Percentiles rank a stretch among this genome's conserved stretches.
Conservation (phyloP, 2,329 filamentous ascomycete species). For the Talaromyces sp. region DNA sequence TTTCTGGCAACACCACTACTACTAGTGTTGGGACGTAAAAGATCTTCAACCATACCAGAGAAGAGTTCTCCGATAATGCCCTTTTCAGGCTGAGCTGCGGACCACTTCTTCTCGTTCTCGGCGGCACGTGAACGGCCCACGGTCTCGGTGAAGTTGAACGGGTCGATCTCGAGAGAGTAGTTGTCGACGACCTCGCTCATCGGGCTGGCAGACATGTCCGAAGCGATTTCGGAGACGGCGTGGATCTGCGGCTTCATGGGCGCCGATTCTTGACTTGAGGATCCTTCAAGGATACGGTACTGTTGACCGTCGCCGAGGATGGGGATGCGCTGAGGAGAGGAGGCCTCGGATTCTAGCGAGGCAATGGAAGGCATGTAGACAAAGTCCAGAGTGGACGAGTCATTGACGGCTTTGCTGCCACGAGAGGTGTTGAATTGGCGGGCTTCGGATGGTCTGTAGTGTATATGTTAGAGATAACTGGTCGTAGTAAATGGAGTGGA, state of each 20-base stretch:
- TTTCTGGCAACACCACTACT: constrained; percentile 9
- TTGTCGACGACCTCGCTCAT: constrained; percentile 56
- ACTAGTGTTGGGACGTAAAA: constrained; percentile 27
- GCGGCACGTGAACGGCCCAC: constrained; percentile 36
- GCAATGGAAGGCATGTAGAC: constrained; percentile 52
- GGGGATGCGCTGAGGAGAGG: constrained; percentile 40
- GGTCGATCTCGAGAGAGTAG: constrained; percentile 50
- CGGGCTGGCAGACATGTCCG: constrained; percentile 45
- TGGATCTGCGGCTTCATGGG: constrained; percentile 54
- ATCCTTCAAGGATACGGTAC: constrained; percentile 14
- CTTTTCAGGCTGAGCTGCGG: constrained; percentile 23
- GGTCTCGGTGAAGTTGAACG: constrained; percentile 49
- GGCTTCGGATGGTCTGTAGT: constrained; percentile 15
- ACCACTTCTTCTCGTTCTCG: constrained; percentile 20
- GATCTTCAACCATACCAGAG: constrained; percentile 31
- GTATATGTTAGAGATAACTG: not conserved
- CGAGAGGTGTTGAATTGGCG: constrained; percentile 60
- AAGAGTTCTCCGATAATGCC: constrained; percentile 30
- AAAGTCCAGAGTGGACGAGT: constrained; percentile 59
- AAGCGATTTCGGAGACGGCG: constrained; percentile 40
- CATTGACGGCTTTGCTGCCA: constrained; percentile 49
- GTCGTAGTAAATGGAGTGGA: too few species aligned
- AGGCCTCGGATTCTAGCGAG: constrained; percentile 27
- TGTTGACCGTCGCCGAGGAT: constrained; percentile 40
- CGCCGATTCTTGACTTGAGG: constrained; percentile 15